Conservation (phyloP, 345 rosid genomes). For the Linum tenue region DNA sequence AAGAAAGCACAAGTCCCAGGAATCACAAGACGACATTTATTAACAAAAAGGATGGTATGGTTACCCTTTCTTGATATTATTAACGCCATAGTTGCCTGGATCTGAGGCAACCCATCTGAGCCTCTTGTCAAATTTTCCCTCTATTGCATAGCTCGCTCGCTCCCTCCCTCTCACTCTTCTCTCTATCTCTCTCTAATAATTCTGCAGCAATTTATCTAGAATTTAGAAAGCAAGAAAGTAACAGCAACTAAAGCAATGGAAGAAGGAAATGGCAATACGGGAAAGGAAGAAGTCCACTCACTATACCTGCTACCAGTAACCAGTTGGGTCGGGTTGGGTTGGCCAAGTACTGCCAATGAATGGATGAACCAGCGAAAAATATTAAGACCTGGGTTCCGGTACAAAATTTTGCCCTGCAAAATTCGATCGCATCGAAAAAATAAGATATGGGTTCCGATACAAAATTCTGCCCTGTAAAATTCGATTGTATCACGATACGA, state of each 20-base stretch:
- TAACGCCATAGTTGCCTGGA: constrained; percentile 43
- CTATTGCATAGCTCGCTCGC: not conserved
- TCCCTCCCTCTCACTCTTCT: constrained; percentile 14
- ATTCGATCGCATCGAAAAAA: too few relatives aligned
- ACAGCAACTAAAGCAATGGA: not conserved
- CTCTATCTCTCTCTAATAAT: constrained; percentile 20
- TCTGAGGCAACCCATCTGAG: constrained; percentile 48
- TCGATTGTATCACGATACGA: too few relatives aligned
- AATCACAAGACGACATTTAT: constrained; percentile 42
- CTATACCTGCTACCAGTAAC: not conserved
- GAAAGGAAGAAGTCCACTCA: not conserved
- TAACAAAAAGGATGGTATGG: constrained; percentile 19
- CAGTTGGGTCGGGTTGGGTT: not conserved
- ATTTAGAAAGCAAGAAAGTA: not conserved
- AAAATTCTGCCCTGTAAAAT: too few relatives aligned
- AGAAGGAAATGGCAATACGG: not conserved
- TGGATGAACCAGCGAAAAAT: too few relatives aligned
- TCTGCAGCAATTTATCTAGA: constrained; percentile 1
- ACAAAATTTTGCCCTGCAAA: too few relatives aligned
- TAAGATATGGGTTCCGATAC: too few relatives aligned
- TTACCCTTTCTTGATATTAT: constrained; percentile 22
- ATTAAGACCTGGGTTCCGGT: too few relatives aligned
- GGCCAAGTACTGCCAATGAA: not conserved
- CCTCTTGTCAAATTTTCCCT: constrained; percentile 27
- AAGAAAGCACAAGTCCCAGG: constrained; percentile 32